A percentile compares a stretch with the other conserved stretches of the same genome.
Evolutionary conservation across 179 eudicot genomes (phyloP).

Genomic region (Vitellaria paradoxa): DNA sequence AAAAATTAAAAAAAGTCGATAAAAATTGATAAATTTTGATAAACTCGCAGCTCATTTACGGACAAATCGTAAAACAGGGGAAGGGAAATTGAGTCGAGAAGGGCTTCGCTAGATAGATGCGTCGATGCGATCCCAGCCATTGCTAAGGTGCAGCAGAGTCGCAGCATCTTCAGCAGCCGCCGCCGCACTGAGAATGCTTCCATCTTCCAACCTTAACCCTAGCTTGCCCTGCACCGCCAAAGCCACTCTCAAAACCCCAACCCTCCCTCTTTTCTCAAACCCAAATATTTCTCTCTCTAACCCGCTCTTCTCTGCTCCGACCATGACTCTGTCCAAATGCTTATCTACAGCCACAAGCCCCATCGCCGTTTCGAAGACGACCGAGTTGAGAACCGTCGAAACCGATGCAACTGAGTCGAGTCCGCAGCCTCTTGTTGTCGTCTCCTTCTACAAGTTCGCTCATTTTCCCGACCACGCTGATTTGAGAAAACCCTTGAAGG

Average conservation of each 20-base stretch:
- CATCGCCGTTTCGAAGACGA: conserved; percentile 6
- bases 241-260: conserved; percentile 16
- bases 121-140: conserved; percentile 32
- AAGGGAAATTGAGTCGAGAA: neutral
- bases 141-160: conserved; percentile 19
- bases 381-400: conserved; percentile 16
- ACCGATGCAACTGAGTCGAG: conserved; percentile 17
- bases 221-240: conserved; percentile 25
- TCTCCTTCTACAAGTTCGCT: conserved; percentile 93
- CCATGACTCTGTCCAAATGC: conserved; percentile 18
- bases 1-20: too few relatives aligned
- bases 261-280: conserved; percentile 21
- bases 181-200: conserved; percentile 30
- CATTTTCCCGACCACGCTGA: conserved; percentile 78
- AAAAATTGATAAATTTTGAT: too few relatives aligned
- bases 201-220: conserved; percentile 32
- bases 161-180: neutral
- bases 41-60: too few relatives aligned
- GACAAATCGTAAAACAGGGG: neutral
- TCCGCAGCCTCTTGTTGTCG: conserved; percentile 49
- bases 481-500: conserved; percentile 68
- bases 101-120: neutral
- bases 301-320: conserved; percentile 16
- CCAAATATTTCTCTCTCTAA: conserved; percentile 16
- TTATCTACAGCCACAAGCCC: conserved; percentile 23